Evolutionary conservation across 1,139 yeast genomes (phyloP).

Genomic region (Kodamaea suecica): DNA sequence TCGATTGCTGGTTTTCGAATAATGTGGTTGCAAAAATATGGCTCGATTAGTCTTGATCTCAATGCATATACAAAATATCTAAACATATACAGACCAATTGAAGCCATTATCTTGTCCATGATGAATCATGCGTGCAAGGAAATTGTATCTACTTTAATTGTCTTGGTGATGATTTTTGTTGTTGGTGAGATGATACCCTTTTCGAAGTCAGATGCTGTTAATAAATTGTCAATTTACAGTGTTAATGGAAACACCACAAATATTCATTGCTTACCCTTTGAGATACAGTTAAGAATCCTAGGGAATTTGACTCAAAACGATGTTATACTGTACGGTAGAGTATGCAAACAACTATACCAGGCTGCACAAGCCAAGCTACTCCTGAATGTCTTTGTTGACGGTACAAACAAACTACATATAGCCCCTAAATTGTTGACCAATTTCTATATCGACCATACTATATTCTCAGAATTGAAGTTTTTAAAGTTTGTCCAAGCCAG

Average conservation of each 20-base stretch:
- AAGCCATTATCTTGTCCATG: no score
- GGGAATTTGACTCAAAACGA: not conserved
- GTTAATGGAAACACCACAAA: no score
- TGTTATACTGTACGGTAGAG: conserved; percentile 1
- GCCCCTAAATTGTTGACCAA: not conserved
- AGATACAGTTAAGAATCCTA: not conserved
- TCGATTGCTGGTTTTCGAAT: no score
- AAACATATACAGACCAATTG: no score
- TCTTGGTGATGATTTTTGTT: no score
- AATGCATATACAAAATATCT: no score
- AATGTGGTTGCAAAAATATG: not conserved
- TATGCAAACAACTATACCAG: not conserved
- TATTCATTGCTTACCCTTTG: not conserved
- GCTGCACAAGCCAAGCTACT: not conserved
- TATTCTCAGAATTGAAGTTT: not conserved
- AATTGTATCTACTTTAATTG: no score
- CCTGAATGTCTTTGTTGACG: not conserved
- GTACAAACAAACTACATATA: not conserved
- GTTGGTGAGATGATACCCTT: no score
- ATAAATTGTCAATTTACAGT: no score
- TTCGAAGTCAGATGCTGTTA: no score
- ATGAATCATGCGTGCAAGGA: no score
- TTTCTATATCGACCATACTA: not conserved
- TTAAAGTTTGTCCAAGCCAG: not conserved
- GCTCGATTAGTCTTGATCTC: not conserved